Conservation (phyloP, 83 land plant species). For the Thuja plicata region DNA sequence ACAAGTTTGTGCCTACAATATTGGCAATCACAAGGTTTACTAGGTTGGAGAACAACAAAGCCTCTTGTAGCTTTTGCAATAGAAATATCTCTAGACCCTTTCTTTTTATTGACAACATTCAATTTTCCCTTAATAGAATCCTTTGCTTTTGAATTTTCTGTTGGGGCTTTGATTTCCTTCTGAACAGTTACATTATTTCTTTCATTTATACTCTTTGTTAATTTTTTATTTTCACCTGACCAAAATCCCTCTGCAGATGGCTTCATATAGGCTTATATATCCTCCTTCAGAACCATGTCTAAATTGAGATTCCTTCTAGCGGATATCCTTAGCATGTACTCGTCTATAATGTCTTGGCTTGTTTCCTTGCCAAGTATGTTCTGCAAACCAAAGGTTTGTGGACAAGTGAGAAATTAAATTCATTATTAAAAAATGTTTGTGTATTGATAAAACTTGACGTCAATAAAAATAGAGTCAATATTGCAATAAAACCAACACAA, state of each 20-base stretch:
- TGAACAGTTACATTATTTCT: conserved; percentile 5
- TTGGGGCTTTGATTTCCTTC: conserved; percentile 15
- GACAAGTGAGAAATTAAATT: neutral
- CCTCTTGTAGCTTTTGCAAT: conserved; percentile 89
- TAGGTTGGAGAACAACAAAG: conserved; percentile 65
- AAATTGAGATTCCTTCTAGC: neutral
- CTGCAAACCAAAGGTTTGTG: conserved; percentile 40
- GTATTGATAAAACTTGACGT: conserved; percentile 10
- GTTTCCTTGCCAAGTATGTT: conserved; percentile 79
- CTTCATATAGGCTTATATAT: conserved; percentile 68
- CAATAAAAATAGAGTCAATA: neutral
- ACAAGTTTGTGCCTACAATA: conserved; percentile 80
- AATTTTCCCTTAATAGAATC: conserved; percentile 21
- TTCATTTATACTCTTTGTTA: conserved; percentile 32
- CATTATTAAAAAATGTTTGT: no score
- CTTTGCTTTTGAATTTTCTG: conserved; percentile 24
- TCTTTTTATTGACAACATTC: conserved; percentile 53
- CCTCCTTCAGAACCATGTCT: conserved; percentile 25
- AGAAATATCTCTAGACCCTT: conserved; percentile 63
- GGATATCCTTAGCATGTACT: conserved; percentile 55
- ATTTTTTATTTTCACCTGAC: conserved; percentile 44
- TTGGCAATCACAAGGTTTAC: conserved; percentile 87
- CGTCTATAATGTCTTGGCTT: conserved; percentile 52
- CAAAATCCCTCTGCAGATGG: conserved; percentile 57
- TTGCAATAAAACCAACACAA: neutral